These are phyloP conservation scores for Xylaria castorea DNA, from an alignment of 495 filamentous ascomycete species.

Conservation along the genomic window DNA sequence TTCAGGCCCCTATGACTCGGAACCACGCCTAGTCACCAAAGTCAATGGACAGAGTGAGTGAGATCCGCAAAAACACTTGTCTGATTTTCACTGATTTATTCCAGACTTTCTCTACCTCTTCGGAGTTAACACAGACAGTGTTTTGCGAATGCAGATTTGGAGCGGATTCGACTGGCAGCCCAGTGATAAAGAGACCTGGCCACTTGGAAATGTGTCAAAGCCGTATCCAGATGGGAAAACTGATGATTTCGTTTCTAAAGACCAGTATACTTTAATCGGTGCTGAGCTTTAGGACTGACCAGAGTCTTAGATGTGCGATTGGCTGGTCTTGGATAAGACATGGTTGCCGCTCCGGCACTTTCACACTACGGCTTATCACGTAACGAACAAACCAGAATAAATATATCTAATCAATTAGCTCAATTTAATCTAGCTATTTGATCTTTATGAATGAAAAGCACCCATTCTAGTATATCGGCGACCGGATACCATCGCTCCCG, in stretches of 20 bases:
- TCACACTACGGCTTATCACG: neutral
- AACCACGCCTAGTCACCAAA: conserved; percentile 10
- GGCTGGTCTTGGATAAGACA: neutral
- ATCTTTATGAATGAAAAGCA: neutral
- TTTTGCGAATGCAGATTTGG: conserved; percentile 20
- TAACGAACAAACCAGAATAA: neutral
- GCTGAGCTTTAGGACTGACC: conserved; percentile 3
- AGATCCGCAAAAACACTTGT: neutral
- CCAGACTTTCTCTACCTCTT: conserved; percentile 26
- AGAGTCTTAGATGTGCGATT: neutral
- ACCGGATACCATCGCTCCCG: no score
- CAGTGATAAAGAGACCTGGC: conserved; percentile 6
- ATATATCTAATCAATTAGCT: neutral
- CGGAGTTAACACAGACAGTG: neutral
- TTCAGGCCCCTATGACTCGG: conserved; percentile 16
- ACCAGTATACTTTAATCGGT: neutral
- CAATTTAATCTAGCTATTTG: neutral
- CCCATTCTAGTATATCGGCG: neutral
- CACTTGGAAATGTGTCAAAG: conserved; percentile 21
- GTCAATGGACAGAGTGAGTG: neutral
- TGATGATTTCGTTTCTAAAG: neutral
- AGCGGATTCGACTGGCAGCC: conserved; percentile 22
- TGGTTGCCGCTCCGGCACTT: neutral
- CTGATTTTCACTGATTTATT: neutral
- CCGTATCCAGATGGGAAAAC: neutral